Percentiles rank a stretch among this genome's conserved stretches.
These are phyloP conservation scores for Vanilla planifolia DNA, from an alignment of 106 monocot genomes.

Conservation along the genomic window DNA sequence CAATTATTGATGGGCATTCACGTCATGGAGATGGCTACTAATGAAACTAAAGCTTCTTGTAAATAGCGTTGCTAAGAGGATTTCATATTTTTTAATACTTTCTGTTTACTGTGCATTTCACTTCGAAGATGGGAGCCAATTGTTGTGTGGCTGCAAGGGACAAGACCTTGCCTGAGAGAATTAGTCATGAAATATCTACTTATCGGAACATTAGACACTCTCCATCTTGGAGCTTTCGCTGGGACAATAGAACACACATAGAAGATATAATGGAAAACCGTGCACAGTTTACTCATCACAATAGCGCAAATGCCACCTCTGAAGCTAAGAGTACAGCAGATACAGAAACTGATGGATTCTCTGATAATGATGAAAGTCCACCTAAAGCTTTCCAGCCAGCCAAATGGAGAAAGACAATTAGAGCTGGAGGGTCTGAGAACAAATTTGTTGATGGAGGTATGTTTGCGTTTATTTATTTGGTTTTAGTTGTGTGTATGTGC, in stretches of 20 bases:
- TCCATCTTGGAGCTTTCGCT: slow-evolving; percentile 91
- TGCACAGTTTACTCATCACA: slow-evolving; percentile 34
- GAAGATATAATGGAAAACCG: slow-evolving; percentile 64
- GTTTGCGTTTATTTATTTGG: not conserved
- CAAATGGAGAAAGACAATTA: slow-evolving; percentile 5
- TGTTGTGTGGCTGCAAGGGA: slow-evolving; percentile 74
- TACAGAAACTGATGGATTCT: slow-evolving; percentile 42
- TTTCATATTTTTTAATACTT: not conserved
- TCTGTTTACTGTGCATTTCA: not conserved
- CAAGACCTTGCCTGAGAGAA: slow-evolving; percentile 21
- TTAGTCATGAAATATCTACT: slow-evolving; percentile 37
- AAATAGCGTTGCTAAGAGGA: not conserved
- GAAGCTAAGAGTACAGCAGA: slow-evolving; percentile 46
- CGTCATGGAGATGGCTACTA: too few species aligned
- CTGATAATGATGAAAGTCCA: slow-evolving; percentile 18
- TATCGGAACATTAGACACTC: slow-evolving; percentile 66
- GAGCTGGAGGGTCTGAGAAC: slow-evolving; percentile 8
- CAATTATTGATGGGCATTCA: slow-evolving; percentile 3
- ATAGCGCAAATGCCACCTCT: slow-evolving; percentile 35
- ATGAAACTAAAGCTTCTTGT: not conserved
- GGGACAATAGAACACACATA: slow-evolving; percentile 93
- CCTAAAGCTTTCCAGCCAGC: not conserved
- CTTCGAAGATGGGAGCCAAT: slow-evolving; percentile 66
- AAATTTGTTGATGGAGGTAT: slow-evolving; percentile 12
- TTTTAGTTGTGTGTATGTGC: not conserved